A percentile compares a stretch with the other conserved stretches of the same genome.
Conservation (phyloP, 768 basidiomycete genomes). For the Rhodotorula babjevae region DNA sequence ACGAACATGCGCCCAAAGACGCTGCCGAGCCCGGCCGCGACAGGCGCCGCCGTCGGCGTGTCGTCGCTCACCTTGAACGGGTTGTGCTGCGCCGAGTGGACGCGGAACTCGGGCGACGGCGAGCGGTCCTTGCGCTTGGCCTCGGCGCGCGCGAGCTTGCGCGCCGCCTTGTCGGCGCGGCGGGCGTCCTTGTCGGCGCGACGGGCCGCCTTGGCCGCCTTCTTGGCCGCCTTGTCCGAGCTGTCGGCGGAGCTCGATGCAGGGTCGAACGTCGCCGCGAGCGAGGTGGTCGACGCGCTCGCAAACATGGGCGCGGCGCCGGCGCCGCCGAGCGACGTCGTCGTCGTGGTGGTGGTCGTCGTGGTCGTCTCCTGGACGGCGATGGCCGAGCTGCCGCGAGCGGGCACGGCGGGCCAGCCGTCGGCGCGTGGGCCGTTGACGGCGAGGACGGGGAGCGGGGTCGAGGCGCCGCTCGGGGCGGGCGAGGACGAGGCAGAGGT, state of each 20-base stretch:
- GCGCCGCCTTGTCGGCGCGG: neutral
- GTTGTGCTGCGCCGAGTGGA: conserved; percentile 22
- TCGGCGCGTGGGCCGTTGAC: conserved; percentile 18
- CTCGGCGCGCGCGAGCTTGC: neutral
- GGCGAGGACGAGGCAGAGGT: conserved; percentile 22
- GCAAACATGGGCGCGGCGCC: conserved; percentile 12
- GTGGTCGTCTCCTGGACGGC: neutral
- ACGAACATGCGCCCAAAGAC: conserved; percentile 25
- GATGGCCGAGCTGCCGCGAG: conserved; percentile 8
- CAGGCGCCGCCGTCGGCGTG: neutral
- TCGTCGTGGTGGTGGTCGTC: conserved; percentile 11
- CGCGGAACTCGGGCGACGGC: conserved; percentile 28
- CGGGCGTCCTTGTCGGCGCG: conserved; percentile 7
- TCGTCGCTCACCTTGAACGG: conserved; percentile 19
- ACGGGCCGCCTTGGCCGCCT: conserved; percentile 7
- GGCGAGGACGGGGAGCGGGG: conserved; percentile 14
- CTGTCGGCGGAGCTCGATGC: neutral
- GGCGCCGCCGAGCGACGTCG: neutral
- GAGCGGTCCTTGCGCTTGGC: conserved; percentile 5
- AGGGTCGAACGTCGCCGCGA: conserved; percentile 3
- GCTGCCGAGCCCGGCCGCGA: neutral
- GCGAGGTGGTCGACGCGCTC: conserved; percentile 4
- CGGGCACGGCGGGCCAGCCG: conserved; percentile 29
- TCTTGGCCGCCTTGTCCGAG: conserved; percentile 12
- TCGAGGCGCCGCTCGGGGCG: neutral